These are phyloP conservation scores for Acanthamoeba quina DNA, from an alignment of 208 protist genomes.

Conservation along the genomic window DNA sequence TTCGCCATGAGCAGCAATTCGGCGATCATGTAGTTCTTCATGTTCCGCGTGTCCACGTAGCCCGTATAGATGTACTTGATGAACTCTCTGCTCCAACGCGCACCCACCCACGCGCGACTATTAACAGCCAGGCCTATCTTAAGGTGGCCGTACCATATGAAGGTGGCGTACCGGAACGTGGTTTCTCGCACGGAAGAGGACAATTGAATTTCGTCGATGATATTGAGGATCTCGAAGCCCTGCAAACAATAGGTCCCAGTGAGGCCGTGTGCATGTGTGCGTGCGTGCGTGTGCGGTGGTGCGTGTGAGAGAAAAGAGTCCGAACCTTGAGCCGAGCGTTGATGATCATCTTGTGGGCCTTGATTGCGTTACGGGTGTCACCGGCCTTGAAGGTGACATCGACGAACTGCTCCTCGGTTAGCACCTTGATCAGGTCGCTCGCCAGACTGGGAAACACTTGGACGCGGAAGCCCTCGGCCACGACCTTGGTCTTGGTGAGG, in stretches of 20 bases:
- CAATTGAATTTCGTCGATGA: constrained; percentile 59
- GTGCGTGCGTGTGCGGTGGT: background rate
- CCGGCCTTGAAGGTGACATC: constrained; percentile 61
- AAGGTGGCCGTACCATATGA: background rate
- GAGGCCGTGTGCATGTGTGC: background rate
- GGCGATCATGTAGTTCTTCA: constrained; percentile 71
- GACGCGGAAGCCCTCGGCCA: constrained; percentile 55
- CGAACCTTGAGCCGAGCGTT: constrained; percentile 37
- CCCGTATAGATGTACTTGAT: constrained; percentile 66
- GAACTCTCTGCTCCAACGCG: background rate
- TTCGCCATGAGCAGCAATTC: constrained; percentile 59
- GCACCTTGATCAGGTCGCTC: constrained; percentile 45
- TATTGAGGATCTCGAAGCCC: constrained; percentile 50
- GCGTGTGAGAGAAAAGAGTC: background rate
- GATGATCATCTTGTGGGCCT: constrained; percentile 64
- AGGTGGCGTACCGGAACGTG: constrained; percentile 7
- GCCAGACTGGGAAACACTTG: constrained; percentile 62
- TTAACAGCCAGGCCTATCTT: background rate
- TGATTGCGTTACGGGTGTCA: constrained; percentile 53
- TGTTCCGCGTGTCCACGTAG: constrained; percentile 41
- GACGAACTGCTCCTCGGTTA: constrained; percentile 27
- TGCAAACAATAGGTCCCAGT: background rate
- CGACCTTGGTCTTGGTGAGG: constrained; percentile 64
- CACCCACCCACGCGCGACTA: background rate
- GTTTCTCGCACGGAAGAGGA: constrained; percentile 57